phyloP scores from a whole-genome alignment of 176 grass and related monocot species.

The Panicum miliaceum region DNA sequence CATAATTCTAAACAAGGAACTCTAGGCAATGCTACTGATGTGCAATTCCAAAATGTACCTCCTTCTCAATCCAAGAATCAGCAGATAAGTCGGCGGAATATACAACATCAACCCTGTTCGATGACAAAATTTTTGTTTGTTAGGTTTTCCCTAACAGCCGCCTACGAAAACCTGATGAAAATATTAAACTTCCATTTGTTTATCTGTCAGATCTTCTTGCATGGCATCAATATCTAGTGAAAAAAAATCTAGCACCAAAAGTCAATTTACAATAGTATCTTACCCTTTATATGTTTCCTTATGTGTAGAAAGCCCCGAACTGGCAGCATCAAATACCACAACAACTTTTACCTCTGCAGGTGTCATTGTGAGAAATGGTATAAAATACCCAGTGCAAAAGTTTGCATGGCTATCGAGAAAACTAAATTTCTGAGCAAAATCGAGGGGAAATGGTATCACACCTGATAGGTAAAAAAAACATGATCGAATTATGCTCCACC shows the following conservation, averaged over 20 bases:
- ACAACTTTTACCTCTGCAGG: conserved; percentile 92
- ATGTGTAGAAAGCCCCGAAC: conserved; percentile 62
- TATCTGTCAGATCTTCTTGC: neutral
- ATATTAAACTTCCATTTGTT: conserved; percentile 27
- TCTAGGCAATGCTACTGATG: conserved; percentile 16
- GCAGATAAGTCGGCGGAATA: conserved; percentile 69
- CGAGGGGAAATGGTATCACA: neutral
- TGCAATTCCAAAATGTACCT: conserved; percentile 58
- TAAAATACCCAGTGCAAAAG: conserved; percentile 19
- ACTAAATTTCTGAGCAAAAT: neutral
- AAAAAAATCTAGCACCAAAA: conserved; percentile 11
- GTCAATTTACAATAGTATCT: conserved; percentile 24
- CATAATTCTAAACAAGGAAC: conserved; percentile 30
- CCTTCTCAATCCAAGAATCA: conserved; percentile 92
- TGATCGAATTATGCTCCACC: neutral
- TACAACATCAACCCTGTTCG: conserved; percentile 86
- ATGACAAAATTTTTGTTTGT: conserved; percentile 36
- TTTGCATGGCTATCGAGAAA: neutral
- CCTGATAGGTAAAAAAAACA: neutral
- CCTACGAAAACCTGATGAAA: neutral
- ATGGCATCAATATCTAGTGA: conserved; percentile 8
- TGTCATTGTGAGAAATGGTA: conserved; percentile 26
- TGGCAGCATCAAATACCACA: conserved; percentile 90
- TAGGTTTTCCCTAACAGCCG: neutral
- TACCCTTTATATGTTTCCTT: conserved; percentile 91